Base-by-base conservation (phyloP, 768 basidiomycete genomes). In the Paxillus involutus region DNA sequence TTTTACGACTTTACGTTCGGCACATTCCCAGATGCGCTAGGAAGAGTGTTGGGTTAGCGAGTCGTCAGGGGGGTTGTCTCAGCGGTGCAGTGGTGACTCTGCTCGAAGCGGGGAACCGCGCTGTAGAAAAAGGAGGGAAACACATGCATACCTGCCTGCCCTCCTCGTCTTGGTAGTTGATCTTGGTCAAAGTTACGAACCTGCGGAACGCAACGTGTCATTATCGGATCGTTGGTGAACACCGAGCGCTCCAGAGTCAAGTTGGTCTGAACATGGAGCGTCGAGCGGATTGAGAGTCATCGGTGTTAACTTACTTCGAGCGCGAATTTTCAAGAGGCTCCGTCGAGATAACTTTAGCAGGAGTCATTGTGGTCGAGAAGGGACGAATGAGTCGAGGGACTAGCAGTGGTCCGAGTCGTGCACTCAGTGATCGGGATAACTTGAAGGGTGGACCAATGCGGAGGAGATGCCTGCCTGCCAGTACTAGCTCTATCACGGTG, bases 1-100 rank as follows among this genome's bases (percentile, higher is more conserved):
- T 41, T 90, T 80, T 2, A 93, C 93, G 12, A 91, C 93, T 64
- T 84, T 89, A 36, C 95, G 79, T 61, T 91, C 86, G 10, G 94
- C 94, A 54, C 77, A 86, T 71, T 97, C 95, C 94, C 95, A 98
- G n/a, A 80, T 62, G 52, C 93, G 76, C 88, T 95, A 60, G 32
- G 30, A 36, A 24, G 9, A 3, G 16, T 19, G 3, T 17, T 47
- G 21, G 30, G 6, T 40, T 11, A 40, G 16, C 35, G 35, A 12
- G 35, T 35, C 13, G 12, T 35, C 35, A 26, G 26, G 26, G 26
- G 26, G 26, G 26, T 26, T 26, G 26, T 26, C 4, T 35, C 35
- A 14, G 11, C 13, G 35, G 12, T 12, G 35, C 4, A 26, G 26
- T 13, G 35, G 13, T 14, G 13, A 5, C 35, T 35, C 35, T 14